Evolutionary conservation across 2,329 filamentous ascomycete genomes (phyloP), one percentile per base, ranked within the genome.

Genomic region (Cladosporium cucumerinum): DNA sequence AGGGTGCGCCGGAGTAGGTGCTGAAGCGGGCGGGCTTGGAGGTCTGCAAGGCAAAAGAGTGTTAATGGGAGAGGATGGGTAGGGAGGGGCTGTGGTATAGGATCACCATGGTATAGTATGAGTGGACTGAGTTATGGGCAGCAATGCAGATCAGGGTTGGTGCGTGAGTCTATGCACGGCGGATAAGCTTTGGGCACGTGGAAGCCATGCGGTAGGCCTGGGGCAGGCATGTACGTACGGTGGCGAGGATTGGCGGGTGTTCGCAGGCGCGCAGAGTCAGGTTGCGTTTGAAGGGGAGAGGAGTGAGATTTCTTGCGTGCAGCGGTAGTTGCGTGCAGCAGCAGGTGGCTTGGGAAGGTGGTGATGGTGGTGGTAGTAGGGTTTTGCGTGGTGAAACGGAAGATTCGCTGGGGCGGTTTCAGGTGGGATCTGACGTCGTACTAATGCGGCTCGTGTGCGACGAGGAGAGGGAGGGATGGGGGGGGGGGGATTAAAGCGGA

Each of bases 1-100:
- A 82, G 55, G 81, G 81, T 30, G 81, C 77, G 71, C 79, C 77
- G 73, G 79, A 82, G 78, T 82, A 83, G 70, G 80, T 82, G 66
- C 79, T 82, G 74, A 82, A 77, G 74, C 81, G 81, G 69, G 79
- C 77, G 32, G 51, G 51, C 30, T 54, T 28, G 51, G 58, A 51
- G 21, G 58, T 26, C 58, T 61, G 58, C 39, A 43, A 26, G 43
- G 43, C 21, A 11, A 32, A 28, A 32, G 26, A 36, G 54, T 43
- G 57, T 43, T 21, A 46, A 58, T n/a, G 34, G 14, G 23, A 28
- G 32, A 21, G 30, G 34, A 39, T 4, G 30, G 49, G 36, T 26
- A 36, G 14, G 11, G 55, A 43, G 32, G 55, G 55, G 55, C 25
- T n/a, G 54, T 25, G 25, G 55, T 57, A 36, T 57, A 57, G 48